Base-by-base conservation (phyloP, 345 rosid genomes). In the Acer negundo region DNA sequence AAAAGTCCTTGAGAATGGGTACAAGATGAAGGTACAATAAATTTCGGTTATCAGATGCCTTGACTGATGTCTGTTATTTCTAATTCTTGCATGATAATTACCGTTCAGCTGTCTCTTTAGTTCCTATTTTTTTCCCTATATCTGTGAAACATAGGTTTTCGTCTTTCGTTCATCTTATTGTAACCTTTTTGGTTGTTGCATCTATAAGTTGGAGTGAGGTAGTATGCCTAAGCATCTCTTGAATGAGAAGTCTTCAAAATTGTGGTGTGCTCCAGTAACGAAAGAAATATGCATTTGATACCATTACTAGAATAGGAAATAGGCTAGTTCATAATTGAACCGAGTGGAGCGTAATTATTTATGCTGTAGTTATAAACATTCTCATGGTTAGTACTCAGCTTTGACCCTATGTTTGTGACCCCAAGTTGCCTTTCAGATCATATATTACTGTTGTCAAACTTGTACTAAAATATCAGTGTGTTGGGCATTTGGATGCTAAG, bases 1-100 rank as follows among this genome's bases (percentile, higher is more conserved):
- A 70, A 96, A 96, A 89, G 97, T 92, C 74, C 98, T 94, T 58
- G 98, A 96, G 82, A 92, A 96, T 83, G 98, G 98, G 44, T 94
- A 91, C 80, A 96, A 88, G 82, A 96, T 96, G 97, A 96, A 96
- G 99, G 97, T 94, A 85, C 22, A 16, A 16, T 40, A 23, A 40
- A 28, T 69, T 10, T 62, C 19, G 13, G 15, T 55, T 58, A 31
- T 44, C 10, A 31, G 76, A 35, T 58, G 10, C 2, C 55, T 62
- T 53, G 55, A 23, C 0, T 0, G 31, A 51, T 53, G 63, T 59
- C 4, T 42, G n/a, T 35, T 31, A 6, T 22, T 75, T 69, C 38
- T 69, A 69, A 15, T 62, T 61, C 44, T 55, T 13, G 0, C 38
- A 4, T 35, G 38, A 35, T 35, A 35, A 72, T 42, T 7, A 42